These are phyloP conservation scores for Amanita subjunquillea DNA, from an alignment of 768 basidiomycete genomes.

Conservation along the genomic window DNA sequence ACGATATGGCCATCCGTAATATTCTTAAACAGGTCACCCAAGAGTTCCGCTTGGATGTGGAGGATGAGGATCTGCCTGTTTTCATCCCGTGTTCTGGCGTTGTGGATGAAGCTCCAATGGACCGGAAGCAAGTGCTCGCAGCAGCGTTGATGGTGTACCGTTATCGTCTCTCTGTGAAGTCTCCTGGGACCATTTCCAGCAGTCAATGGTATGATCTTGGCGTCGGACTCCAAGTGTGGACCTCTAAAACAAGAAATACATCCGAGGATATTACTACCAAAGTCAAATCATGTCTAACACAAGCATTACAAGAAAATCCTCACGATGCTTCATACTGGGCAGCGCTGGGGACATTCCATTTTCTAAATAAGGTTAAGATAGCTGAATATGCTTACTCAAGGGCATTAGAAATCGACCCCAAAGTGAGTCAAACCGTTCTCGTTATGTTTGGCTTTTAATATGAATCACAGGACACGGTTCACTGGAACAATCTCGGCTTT, in stretches of 20 bases:
- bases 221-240: slow-evolving; percentile 40
- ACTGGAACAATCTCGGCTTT: slow-evolving; percentile 86
- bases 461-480: slow-evolving; percentile 44
- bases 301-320: slow-evolving; percentile 67
- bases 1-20: slow-evolving; percentile 27
- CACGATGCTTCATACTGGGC: slow-evolving; percentile 72
- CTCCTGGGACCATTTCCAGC: slow-evolving; percentile 36
- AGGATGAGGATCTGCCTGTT: slow-evolving; percentile 30
- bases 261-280: slow-evolving; percentile 25
- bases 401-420: slow-evolving; percentile 76
- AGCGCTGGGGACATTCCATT: slow-evolving; percentile 67
- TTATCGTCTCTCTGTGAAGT: slow-evolving; percentile 47
- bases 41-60: slow-evolving; percentile 28
- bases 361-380: slow-evolving; percentile 52
- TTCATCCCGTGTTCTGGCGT: slow-evolving; percentile 24
- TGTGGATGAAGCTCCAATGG: slow-evolving; percentile 14
- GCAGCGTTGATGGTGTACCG: slow-evolving; percentile 50
- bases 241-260: slow-evolving; percentile 16
- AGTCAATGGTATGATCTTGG: slow-evolving; percentile 73
- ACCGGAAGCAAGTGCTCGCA: slow-evolving; percentile 30
- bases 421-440: slow-evolving; percentile 33
- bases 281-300: slow-evolving; percentile 45
- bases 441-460: background rate
- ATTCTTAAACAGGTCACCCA: slow-evolving; percentile 23
- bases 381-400: slow-evolving; percentile 91